phyloP scores from a whole-genome alignment of 768 basidiomycete genomes.

The Serendipita sp. region DNA sequence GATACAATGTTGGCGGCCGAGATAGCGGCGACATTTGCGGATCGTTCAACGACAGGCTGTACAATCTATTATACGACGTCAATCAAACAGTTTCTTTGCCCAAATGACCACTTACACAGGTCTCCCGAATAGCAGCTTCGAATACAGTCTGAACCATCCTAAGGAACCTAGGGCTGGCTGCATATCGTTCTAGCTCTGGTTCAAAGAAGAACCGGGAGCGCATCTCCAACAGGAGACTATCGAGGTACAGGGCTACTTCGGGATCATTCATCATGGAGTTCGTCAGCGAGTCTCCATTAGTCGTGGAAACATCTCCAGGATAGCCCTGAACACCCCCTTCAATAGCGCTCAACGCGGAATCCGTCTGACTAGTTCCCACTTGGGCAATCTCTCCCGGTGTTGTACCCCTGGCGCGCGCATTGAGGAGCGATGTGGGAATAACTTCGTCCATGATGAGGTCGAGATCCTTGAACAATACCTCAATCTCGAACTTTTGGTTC shows the following conservation, averaged over 20 bases:
- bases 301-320: neutral
- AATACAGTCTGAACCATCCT: conserved; percentile 81
- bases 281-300: neutral
- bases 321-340: neutral
- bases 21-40: conserved; percentile 95
- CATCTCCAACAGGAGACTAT: conserved; percentile 57
- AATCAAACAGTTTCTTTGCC: neutral
- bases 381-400: neutral
- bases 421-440: conserved; percentile 68
- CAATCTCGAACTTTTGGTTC: conserved; percentile 97
- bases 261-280: conserved; percentile 1
- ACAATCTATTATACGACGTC: conserved; percentile 46
- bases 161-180: conserved; percentile 72
- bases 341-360: neutral
- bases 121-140: conserved; percentile 84
- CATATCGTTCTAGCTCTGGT: conserved; percentile 55
- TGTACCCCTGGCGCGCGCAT: conserved; percentile 41
- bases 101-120: conserved; percentile 26
- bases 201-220: conserved; percentile 62
- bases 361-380: neutral
- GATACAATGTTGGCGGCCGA: conserved; percentile 88
- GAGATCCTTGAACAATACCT: conserved; percentile 84
- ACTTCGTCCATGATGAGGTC: conserved; percentile 74
- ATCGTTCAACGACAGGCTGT: conserved; percentile 91
- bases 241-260: conserved; percentile 57